phyloP scores from a whole-genome alignment of 495 filamentous ascomycete species.

The Neurospora terricola region DNA sequence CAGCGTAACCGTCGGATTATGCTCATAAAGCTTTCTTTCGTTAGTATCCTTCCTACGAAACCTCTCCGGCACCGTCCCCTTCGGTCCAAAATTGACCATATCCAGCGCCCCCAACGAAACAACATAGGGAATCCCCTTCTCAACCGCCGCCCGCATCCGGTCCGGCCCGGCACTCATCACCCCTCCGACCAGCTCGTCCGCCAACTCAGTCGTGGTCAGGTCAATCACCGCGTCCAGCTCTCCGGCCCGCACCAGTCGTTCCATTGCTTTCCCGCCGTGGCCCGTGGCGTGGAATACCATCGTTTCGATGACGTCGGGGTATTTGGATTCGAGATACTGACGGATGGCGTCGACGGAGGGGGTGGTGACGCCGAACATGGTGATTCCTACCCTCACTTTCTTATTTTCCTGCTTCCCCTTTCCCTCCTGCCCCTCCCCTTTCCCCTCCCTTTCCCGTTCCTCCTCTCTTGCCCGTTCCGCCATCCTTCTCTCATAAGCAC shows the following conservation, averaged over 20 bases:
- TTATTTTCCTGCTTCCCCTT: background rate
- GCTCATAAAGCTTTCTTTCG: conserved; percentile 43
- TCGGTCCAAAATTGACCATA: conserved; percentile 59
- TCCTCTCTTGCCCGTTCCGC: background rate
- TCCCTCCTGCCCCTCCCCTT: background rate
- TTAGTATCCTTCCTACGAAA: conserved; percentile 13
- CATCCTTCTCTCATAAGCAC: conserved; percentile 26
- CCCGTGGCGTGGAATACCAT: conserved; percentile 64
- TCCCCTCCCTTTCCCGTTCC: background rate
- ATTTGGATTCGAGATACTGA: conserved; percentile 27
- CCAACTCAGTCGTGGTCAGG: conserved; percentile 59
- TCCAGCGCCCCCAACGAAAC: conserved; percentile 56
- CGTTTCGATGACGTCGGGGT: conserved; percentile 34
- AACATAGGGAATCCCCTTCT: conserved; percentile 48
- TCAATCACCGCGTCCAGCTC: conserved; percentile 54
- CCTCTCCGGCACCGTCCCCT: conserved; percentile 40
- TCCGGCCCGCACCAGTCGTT: conserved; percentile 44
- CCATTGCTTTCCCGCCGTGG: conserved; percentile 56
- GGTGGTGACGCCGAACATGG: conserved; percentile 70
- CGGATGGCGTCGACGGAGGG: conserved; percentile 45
- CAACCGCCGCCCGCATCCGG: conserved; percentile 44
- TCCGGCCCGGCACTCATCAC: conserved; percentile 45
- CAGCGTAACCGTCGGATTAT: conserved; percentile 57
- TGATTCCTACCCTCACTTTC: conserved; percentile 46
- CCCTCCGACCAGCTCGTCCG: conserved; percentile 52